Base-by-base conservation (phyloP, 768 basidiomycete genomes). In the Naganishia antarctica region DNA sequence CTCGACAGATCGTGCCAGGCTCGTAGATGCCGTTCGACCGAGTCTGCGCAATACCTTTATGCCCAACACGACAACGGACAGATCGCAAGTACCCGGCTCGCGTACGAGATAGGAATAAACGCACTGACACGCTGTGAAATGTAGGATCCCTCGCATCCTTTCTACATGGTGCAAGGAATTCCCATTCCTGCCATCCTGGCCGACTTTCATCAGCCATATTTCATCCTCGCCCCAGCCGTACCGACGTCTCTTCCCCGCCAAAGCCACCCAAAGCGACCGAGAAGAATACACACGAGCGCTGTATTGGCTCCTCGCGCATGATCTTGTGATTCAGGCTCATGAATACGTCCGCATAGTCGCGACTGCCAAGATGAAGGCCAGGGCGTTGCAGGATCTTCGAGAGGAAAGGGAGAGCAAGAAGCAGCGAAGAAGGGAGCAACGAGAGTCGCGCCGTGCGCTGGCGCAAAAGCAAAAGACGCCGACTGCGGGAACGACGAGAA, bases 291-390 rank as follows among this genome's bases (percentile, higher is more conserved):
- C 87, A 68, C 85, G 90, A 28, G 88, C 93, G 31, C 84, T 98
- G 12, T 79, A 88, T 40, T 97, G 93, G 94, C 84, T 98, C 81
- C 81, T 97, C 40, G 88, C 88, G 73, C 85, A 86, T 43, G 91
- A 91, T 72, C 81, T 98, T 68, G 80, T 97, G 18, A 83, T 89
- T 59, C 88, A 89, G 18, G 81, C 91, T 28, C 92, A 93, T 72
- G 84, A 92, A 15, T 86, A 88, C 40, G 85, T 94, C 60, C 86
- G 92, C 31, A 81, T 98, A 44, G 83, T 91, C 37, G 91, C 89
- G 0, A 86, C 89, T 0, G 80, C 82, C 4, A 83, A 85, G 49
- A 79, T 97, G 63, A 98, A 96, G 77, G 75, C 82, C 44, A 80
- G 80, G 11, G 90, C 89, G n/a, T 82, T 70, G 71, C 67, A 68